Conservation (phyloP, 2,329 filamentous ascomycete genomes). For the Spiromastix sp. region DNA sequence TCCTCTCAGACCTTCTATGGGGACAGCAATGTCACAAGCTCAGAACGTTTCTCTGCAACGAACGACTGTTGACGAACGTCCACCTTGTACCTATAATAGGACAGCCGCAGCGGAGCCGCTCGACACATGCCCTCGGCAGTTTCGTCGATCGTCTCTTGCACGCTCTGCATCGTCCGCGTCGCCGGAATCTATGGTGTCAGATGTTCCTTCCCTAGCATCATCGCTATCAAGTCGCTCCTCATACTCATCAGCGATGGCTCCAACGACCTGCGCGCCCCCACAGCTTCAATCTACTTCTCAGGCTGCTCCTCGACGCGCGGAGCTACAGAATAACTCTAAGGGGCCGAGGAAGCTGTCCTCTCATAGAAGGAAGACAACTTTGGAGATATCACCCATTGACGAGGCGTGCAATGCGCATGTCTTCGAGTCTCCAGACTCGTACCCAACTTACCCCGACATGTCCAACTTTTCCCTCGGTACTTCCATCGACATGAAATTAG, state of each 20-base stretch:
- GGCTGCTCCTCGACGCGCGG: slow-evolving; percentile 31
- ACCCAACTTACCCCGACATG: slow-evolving; percentile 17
- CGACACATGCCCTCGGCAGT: slow-evolving; percentile 35
- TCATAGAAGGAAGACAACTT: slow-evolving; percentile 21
- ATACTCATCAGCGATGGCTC: slow-evolving; percentile 39
- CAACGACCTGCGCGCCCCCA: slow-evolving; percentile 19
- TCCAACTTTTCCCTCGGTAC: slow-evolving; percentile 25
- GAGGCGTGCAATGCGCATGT: slow-evolving; percentile 23
- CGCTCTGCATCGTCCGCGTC: slow-evolving; percentile 43
- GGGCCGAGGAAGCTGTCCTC: slow-evolving; percentile 17
- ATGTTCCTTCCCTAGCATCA: slow-evolving; percentile 45
- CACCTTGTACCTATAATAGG: slow-evolving; percentile 25
- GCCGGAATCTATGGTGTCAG: slow-evolving; percentile 55
- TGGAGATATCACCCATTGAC: slow-evolving; percentile 29
- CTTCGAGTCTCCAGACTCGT: slow-evolving; percentile 26
- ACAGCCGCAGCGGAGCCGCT: slow-evolving; percentile 35
- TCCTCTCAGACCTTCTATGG: slow-evolving; percentile 46
- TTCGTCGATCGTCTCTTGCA: slow-evolving; percentile 39
- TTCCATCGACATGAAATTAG: slow-evolving; percentile 17
- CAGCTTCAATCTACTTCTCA: slow-evolving; percentile 28
- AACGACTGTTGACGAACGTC: slow-evolving; percentile 44
- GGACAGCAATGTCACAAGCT: slow-evolving; percentile 47
- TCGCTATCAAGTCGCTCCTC: slow-evolving; percentile 41
- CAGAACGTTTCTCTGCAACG: slow-evolving; percentile 46
- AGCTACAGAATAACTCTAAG: slow-evolving; percentile 19